Conservation (phyloP, 2,329 filamentous ascomycete species). For the Aspergillus unguis region DNA sequence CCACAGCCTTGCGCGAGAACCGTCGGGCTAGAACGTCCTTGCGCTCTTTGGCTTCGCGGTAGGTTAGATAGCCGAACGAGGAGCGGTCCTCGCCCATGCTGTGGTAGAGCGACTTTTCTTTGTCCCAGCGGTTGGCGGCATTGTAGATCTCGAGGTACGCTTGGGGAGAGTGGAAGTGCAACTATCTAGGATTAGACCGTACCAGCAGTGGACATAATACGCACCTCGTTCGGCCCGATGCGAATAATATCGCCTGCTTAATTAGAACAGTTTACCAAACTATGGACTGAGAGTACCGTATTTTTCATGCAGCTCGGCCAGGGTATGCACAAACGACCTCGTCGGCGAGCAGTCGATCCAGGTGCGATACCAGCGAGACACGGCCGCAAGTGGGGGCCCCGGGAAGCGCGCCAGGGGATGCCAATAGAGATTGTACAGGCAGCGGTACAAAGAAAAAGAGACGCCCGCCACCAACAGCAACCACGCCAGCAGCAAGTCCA, state of each 20-base stretch:
- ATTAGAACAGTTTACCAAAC: not conserved
- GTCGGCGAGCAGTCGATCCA: slow-evolving; percentile 3
- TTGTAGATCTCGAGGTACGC: slow-evolving; percentile 8
- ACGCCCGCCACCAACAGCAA: not conserved
- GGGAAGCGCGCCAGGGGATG: slow-evolving; percentile 7
- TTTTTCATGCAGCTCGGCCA: slow-evolving; percentile 1
- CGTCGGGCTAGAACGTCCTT: slow-evolving; percentile 6
- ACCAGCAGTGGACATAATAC: not conserved
- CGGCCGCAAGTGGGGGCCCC: slow-evolving; percentile 1
- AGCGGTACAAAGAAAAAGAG: not conserved
- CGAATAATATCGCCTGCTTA: slow-evolving; percentile 3
- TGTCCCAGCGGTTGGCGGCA: slow-evolving; percentile 6
- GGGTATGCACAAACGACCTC: slow-evolving; percentile 2
- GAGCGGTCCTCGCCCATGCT: slow-evolving; percentile 7
- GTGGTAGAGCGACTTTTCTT: slow-evolving; percentile 6
- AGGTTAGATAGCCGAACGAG: slow-evolving; percentile 8
- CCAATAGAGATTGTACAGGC: slow-evolving; percentile 5
- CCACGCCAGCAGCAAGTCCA: not conserved
- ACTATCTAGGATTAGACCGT: not conserved
- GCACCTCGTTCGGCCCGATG: slow-evolving; percentile 7
- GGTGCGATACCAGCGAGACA: slow-evolving; percentile 1
- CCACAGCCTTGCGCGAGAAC: slow-evolving; percentile 6
- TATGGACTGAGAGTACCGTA: not conserved
- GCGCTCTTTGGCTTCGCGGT: slow-evolving; percentile 4
- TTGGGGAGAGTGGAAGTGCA: not conserved